Evolutionary conservation across 805 yeast genomes (phyloP).

Genomic region (Candida montana): DNA sequence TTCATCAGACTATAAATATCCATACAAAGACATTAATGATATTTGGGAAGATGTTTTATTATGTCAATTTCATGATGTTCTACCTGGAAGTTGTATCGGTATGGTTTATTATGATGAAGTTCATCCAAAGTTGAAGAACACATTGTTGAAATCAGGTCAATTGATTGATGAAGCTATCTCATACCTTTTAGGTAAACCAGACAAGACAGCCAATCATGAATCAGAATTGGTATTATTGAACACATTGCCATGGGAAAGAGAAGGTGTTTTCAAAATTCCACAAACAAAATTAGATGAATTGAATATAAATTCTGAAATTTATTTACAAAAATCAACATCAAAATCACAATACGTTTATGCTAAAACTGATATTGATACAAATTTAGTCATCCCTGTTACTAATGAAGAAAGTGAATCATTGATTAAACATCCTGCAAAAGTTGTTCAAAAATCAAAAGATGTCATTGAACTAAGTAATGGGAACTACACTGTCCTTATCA

Average conservation of each 20-base stretch:
- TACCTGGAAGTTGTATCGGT: constrained; percentile 95
- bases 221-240: constrained; percentile 31
- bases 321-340: background rate
- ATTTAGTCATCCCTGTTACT: constrained; percentile 10
- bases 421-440: constrained; percentile 45
- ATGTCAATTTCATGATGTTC: constrained; percentile 96
- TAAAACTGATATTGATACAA: constrained; percentile 4
- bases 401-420: background rate
- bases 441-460: constrained; percentile 36
- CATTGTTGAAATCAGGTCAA: constrained; percentile 45
- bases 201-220: constrained; percentile 14
- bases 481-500: constrained; percentile 50
- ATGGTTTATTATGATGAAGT: constrained; percentile 89
- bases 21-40: constrained; percentile 56
- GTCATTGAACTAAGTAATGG: constrained; percentile 53
- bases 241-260: constrained; percentile 62
- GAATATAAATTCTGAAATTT: background rate
- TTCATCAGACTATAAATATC: constrained; percentile 58
- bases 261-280: constrained; percentile 35
- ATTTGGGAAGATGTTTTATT: constrained; percentile 87
- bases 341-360: constrained; percentile 19
- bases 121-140: constrained; percentile 63
- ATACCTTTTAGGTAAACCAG: background rate
- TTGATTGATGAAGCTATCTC: constrained; percentile 33
- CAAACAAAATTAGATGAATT: constrained; percentile 8